phyloP scores from a whole-genome alignment of 495 filamentous ascomycete genomes.

The Talaromyces proteolyticus region DNA sequence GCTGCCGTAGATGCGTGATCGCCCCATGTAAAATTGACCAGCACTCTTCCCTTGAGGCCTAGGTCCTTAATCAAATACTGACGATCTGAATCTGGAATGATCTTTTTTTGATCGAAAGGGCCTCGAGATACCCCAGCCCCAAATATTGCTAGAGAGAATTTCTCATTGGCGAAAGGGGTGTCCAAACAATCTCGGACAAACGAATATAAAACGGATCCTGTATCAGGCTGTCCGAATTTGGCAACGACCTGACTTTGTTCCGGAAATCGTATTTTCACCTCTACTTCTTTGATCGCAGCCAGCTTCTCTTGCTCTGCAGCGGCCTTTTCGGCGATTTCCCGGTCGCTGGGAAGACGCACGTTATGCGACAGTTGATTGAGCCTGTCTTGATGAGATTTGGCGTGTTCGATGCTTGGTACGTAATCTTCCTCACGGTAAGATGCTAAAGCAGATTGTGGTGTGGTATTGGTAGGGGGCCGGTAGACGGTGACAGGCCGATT shows the following conservation, averaged over 20 bases:
- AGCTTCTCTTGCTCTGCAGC: slow-evolving; percentile 51
- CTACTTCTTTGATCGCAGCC: slow-evolving; percentile 58
- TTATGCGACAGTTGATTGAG: slow-evolving; percentile 60
- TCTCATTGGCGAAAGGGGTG: slow-evolving; percentile 26
- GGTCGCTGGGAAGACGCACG: slow-evolving; percentile 50
- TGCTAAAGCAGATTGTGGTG: slow-evolving; percentile 65
- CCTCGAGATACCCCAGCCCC: slow-evolving; percentile 9
- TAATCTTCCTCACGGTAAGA: slow-evolving; percentile 68
- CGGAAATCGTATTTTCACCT: slow-evolving; percentile 80
- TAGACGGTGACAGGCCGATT: slow-evolving; percentile 63
- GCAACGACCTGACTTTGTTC: slow-evolving; percentile 69
- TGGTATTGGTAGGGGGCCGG: slow-evolving; percentile 62
- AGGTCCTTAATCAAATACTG: slow-evolving; percentile 66
- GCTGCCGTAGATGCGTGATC: slow-evolving; percentile 44
- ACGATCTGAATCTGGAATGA: slow-evolving; percentile 40
- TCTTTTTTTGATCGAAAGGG: slow-evolving; percentile 18
- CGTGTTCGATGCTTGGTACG: slow-evolving; percentile 78
- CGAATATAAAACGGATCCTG: slow-evolving; percentile 58
- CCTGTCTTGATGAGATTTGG: slow-evolving; percentile 70
- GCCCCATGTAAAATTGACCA: slow-evolving; percentile 77
- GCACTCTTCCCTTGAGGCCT: slow-evolving; percentile 57
- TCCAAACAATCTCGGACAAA: slow-evolving; percentile 50
- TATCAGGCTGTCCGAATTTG: slow-evolving; percentile 56
- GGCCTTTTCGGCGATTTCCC: slow-evolving; percentile 42
- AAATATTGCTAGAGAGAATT: slow-evolving; percentile 45